These are phyloP conservation scores for Aureobasidium sp. DNA, from an alignment of 2,329 filamentous ascomycete species.

Conservation along the genomic window DNA sequence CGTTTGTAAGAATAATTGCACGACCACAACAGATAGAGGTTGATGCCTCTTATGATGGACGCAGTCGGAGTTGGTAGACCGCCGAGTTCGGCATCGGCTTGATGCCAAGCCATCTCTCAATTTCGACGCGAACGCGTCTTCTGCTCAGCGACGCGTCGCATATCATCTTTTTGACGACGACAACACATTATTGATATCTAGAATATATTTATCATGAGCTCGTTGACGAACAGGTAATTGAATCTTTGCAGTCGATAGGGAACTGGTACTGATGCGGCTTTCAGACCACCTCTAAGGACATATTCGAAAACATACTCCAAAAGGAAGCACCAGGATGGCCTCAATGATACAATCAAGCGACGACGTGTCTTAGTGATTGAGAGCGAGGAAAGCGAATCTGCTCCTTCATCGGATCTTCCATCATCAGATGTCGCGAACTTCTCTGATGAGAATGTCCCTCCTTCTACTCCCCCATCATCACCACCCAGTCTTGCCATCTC, in stretches of 20 bases:
- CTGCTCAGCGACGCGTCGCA: neutral
- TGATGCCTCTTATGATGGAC: neutral
- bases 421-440: conserved; percentile 22
- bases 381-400: neutral
- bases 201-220: conserved; percentile 9
- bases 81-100: neutral
- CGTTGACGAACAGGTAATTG: neutral
- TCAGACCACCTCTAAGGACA: conserved; percentile 1
- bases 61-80: neutral
- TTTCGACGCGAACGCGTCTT: conserved; percentile 11
- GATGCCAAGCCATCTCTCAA: neutral
- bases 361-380: conserved; percentile 15
- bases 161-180: neutral
- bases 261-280: neutral
- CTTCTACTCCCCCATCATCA: conserved; percentile 47
- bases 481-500: conserved; percentile 33
- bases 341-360: conserved; percentile 13
- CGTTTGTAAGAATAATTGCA: neutral
- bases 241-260: no score
- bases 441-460: conserved; percentile 20
- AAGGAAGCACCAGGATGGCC: neutral
- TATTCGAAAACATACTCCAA: conserved; percentile 12
- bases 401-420: conserved; percentile 14
- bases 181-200: neutral
- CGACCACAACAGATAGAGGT: neutral